Conservation (phyloP, 768 basidiomycete species). For the Suillus subalutaceus region DNA sequence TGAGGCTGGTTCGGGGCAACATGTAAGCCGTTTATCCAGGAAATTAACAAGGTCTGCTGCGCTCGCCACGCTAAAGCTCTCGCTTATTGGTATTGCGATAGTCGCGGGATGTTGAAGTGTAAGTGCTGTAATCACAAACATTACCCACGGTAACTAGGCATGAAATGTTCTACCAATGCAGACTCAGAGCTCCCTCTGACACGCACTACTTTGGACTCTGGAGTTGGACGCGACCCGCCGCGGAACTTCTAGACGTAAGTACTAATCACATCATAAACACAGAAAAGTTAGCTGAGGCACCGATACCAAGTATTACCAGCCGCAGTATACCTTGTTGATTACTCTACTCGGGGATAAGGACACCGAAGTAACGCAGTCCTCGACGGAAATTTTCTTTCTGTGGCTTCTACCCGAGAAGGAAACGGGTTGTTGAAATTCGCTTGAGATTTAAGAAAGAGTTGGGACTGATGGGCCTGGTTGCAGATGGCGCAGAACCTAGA, state of each 20-base stretch:
- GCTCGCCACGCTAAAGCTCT: not conserved
- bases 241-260: not conserved
- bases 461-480: not conserved
- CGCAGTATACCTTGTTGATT: not conserved
- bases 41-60: constrained; percentile 1
- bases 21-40: constrained; percentile 5
- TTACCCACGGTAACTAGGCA: too few species aligned
- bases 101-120: not conserved
- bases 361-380: not conserved
- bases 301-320: not conserved
- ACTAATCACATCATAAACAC: not conserved
- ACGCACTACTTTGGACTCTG: not conserved
- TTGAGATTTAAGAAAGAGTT: not conserved
- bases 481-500: not conserved
- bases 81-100: constrained; percentile 4
- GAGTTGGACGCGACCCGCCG: not conserved
- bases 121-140: not conserved
- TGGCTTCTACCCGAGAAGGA: not conserved
- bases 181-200: not conserved
- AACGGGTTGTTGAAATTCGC: not conserved
- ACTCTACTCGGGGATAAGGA: not conserved
- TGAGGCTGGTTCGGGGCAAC: not conserved
- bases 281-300: not conserved
- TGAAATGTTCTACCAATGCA: not conserved
- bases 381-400: not conserved